phyloP scores from a whole-genome alignment of 2,329 filamentous ascomycete species.

The Pseudogymnoascus sp. region DNA sequence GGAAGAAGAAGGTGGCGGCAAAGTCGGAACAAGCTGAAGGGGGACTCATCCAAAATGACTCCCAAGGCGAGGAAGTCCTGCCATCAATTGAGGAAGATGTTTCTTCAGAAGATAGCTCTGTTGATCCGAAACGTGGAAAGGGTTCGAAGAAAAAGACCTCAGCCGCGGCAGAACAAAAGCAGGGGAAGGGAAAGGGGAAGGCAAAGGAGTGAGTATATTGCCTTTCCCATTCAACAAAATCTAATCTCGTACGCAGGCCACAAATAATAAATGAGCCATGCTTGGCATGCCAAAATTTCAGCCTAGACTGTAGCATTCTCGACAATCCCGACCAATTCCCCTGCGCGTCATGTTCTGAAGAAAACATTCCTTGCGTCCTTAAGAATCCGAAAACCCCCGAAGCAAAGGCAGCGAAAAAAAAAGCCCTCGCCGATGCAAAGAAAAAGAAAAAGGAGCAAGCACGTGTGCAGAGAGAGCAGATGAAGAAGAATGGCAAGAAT shows the following conservation, averaged over 20 bases:
- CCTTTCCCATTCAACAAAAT: not conserved
- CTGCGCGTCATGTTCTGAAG: constrained; percentile 21
- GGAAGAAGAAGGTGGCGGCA: not conserved
- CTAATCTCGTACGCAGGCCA: not conserved
- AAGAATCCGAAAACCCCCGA: constrained; percentile 16
- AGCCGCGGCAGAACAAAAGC: not conserved
- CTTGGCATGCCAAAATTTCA: not conserved
- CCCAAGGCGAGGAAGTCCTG: not conserved
- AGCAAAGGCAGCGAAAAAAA: constrained; percentile 19
- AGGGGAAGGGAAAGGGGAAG: not conserved
- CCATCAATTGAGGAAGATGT: not conserved
- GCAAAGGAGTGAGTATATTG: not conserved
- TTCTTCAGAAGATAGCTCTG: not conserved
- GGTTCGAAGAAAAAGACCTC: not conserved
- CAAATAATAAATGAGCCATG: not conserved
- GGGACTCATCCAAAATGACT: not conserved
- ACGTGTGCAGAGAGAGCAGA: constrained; percentile 17
- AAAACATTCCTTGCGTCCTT: constrained; percentile 18
- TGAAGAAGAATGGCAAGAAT: constrained; percentile 13
- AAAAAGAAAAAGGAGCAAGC: constrained; percentile 16
- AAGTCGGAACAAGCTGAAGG: not conserved
- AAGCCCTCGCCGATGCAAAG: constrained; percentile 17
- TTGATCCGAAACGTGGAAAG: not conserved
- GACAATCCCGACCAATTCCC: constrained; percentile 18
- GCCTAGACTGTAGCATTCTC: constrained; percentile 8